Evolutionary conservation across 768 basidiomycete species (phyloP).

Genomic region (Omphalotus guepiniiformis): DNA sequence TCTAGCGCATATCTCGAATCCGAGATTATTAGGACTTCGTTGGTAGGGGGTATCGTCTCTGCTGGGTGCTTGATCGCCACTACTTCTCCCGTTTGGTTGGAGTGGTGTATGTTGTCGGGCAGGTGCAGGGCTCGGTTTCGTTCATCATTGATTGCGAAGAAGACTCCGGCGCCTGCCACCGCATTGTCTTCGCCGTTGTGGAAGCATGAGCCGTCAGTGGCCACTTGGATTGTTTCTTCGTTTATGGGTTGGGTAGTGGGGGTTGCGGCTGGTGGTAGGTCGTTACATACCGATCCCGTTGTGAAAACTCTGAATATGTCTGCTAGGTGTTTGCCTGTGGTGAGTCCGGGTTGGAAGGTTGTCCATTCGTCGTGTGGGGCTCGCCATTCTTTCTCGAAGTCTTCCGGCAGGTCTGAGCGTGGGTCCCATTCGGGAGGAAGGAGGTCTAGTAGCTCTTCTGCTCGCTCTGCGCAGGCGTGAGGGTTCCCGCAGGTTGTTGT

Average conservation of each 20-base stretch:
- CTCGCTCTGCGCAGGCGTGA: constrained; percentile 12
- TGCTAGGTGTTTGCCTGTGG: not conserved
- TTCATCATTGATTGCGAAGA: not conserved
- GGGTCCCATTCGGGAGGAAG: constrained; percentile 21
- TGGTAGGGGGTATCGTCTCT: not conserved
- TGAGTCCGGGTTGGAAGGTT: not conserved
- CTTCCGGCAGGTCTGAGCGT: not conserved
- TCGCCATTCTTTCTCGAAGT: not conserved
- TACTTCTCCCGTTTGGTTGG: constrained; percentile 15
- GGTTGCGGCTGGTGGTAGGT: too few relatives aligned
- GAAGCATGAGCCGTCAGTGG: constrained; percentile 16
- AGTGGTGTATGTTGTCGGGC: not conserved
- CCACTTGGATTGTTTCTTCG: not conserved
- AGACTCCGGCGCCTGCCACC: constrained; percentile 12
- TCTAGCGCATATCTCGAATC: constrained; percentile 15
- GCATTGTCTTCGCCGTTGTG: constrained; percentile 14
- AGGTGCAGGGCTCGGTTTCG: constrained; percentile 6
- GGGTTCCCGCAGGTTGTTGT: constrained; percentile 13
- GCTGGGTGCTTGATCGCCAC: constrained; percentile 6
- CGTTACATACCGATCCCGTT: not conserved
- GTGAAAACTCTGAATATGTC: constrained; percentile 10
- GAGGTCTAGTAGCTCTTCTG: constrained; percentile 10
- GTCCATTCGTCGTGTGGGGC: not conserved
- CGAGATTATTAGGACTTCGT: not conserved
- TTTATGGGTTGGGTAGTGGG: not conserved